Conservation (phyloP, 2,329 filamentous ascomycete genomes). For the Diaporthe velutina region DNA sequence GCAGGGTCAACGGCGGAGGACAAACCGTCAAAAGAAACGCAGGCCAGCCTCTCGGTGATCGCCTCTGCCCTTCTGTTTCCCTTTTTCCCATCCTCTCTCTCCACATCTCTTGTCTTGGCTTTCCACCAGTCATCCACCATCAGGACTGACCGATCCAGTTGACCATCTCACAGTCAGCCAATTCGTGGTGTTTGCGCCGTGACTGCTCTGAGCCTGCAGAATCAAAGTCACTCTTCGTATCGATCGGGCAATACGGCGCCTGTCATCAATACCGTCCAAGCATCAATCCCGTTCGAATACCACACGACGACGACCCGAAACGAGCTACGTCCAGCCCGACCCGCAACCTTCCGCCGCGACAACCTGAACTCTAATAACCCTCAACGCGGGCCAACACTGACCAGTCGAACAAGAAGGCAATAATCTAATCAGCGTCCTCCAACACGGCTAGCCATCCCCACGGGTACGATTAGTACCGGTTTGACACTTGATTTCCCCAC, state of each 20-base stretch:
- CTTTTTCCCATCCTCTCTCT: conserved; percentile 2
- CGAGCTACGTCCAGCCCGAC: not conserved
- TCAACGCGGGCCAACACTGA: not conserved
- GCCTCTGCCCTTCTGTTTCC: conserved; percentile 19
- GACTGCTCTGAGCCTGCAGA: not conserved
- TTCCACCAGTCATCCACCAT: conserved; percentile 15
- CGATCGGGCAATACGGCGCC: not conserved
- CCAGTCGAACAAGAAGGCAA: not conserved
- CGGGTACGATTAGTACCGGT: conserved; percentile 22
- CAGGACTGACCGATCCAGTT: not conserved
- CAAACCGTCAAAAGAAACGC: conserved; percentile 21
- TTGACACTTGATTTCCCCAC: conserved; percentile 20
- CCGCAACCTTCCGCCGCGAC: not conserved
- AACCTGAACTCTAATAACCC: conserved; percentile 2
- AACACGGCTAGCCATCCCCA: conserved; percentile 2
- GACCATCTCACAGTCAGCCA: conserved; percentile 7
- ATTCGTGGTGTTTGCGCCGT: not conserved
- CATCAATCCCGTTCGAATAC: not conserved
- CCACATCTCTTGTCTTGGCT: conserved; percentile 21
- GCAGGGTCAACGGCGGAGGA: not conserved
- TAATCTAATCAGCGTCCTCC: not conserved
- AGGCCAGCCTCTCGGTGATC: conserved; percentile 17
- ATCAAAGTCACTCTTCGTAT: not conserved
- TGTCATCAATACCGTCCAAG: not conserved
- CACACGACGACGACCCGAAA: not conserved